Evolutionary conservation across 371 early-diverging fungal species (phyloP).

Genomic region (Mucor saturninus): DNA sequence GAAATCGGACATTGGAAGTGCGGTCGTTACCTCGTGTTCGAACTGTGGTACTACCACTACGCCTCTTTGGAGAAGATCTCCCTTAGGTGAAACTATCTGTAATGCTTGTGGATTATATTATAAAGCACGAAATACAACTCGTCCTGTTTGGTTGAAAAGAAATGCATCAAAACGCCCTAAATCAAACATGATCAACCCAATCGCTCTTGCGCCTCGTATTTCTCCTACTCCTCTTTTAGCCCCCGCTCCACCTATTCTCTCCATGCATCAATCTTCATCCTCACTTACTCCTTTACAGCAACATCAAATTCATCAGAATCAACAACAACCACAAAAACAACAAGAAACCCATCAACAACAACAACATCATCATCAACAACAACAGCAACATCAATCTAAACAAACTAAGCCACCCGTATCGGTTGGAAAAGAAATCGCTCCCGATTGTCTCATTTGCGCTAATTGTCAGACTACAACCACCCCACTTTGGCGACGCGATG

Average conservation of each 20-base stretch:
- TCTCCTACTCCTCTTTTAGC: conserved; percentile 36
- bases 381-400: background rate
- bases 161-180: conserved; percentile 41
- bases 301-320: conserved; percentile 1
- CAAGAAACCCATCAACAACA: background rate
- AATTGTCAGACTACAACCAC: conserved; percentile 82
- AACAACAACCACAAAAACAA: background rate
- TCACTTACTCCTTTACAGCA: background rate
- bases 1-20: conserved; percentile 57
- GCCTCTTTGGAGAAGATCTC: conserved; percentile 91
- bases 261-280: conserved; percentile 3
- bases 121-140: conserved; percentile 81
- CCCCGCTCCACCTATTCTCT: conserved; percentile 27
- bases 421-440: background rate
- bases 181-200: conserved; percentile 3
- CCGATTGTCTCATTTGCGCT: conserved; percentile 54
- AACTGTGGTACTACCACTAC: conserved; percentile 92
- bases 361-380: background rate
- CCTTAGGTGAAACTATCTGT: conserved; percentile 83
- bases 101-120: conserved; percentile 93
- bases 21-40: conserved; percentile 69
- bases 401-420: too few relatives aligned
- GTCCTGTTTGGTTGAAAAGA: conserved; percentile 82
- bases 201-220: conserved; percentile 30
- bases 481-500: conserved; percentile 83